These are phyloP conservation scores for Balamuthia mandrillaris DNA, from an alignment of 208 protist genomes.

Conservation along the genomic window DNA sequence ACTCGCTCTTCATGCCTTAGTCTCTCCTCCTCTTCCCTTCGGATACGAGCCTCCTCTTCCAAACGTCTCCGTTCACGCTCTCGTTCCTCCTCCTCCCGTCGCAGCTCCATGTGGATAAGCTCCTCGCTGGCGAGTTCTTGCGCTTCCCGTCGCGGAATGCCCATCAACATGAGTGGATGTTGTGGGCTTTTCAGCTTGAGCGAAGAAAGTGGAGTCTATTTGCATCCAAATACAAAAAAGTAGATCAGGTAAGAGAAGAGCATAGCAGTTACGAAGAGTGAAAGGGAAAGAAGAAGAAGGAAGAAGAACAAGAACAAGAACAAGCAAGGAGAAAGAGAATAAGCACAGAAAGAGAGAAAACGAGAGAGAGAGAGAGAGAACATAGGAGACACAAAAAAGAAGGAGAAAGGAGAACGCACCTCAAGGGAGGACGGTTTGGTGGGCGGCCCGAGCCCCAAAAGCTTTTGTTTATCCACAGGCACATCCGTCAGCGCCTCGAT, in stretches of 20 bases:
- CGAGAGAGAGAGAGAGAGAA: not conserved
- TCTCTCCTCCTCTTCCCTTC: too few species aligned
- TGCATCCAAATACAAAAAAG: not conserved
- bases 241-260: not conserved
- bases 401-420: not conserved
- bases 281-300: not conserved
- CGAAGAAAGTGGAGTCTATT: too few species aligned
- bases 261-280: not conserved
- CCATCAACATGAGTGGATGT: not conserved
- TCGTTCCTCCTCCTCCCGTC: not conserved
- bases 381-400: too few species aligned
- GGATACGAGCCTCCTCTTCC: too few species aligned
- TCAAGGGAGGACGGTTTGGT: too few species aligned
- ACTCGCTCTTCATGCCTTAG: too few species aligned
- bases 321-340: not conserved
- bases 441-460: too few species aligned
- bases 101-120: not conserved
- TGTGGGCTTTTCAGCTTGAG: too few species aligned
- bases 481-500: too few species aligned
- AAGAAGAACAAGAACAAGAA: not conserved
- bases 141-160: not conserved
- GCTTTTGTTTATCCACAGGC: too few species aligned
- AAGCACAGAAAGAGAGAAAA: too few species aligned
- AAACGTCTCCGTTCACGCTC: too few species aligned
- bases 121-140: not conserved